Evolutionary conservation across 1,139 yeast species (phyloP), one percentile per base, ranked within the genome.

Genomic region (Blastobotrys indianensis): DNA sequence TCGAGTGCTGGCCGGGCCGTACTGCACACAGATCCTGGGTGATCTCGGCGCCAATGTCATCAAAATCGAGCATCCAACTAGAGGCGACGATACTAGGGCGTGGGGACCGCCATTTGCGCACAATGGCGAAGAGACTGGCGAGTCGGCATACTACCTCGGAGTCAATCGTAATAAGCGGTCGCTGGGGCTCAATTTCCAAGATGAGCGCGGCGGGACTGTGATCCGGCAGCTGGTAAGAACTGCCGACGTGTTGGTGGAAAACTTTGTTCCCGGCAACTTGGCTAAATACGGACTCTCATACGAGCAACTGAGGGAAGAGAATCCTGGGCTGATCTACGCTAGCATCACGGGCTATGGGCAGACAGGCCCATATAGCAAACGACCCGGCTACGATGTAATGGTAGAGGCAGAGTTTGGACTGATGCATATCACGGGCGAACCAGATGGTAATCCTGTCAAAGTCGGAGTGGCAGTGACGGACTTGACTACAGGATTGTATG

Each of bases 381-480:
- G 73, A 13, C 70, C 73, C 2, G 73, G 73, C 20, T 68, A 68
- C 54, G 73, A 68, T 47, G 73, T 69, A 40, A 69, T 69, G 73
- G 73, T 70, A 4, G 74, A 69, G 48, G 74, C 74, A 8, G 74
- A 69, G 51, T 64, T 67, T 53, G 74, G 74, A 4, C 59, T 69
- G 46, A 68, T 69, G 73, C 73, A 69, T 52, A 69, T 69, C 50
- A 69, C 73, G 1, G 74, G 74, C 12, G 64, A 67, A 35, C 64
- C 68, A 2, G 62, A 61, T 33, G 68, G 73, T 17, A 63, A 60
- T n/a, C 73, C 73, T 1, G 69, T 66, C 34, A 69, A 69, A 52
- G 73, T 68, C 4, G 74, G 74, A 4, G 74, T 69, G 2, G 74
- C 74, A 4, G 69, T 69, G 16, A 69, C 71, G 12, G 74, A 69